Conservation (phyloP, 106 monocot genomes). For the Phalaenopsis aphrodite region DNA sequence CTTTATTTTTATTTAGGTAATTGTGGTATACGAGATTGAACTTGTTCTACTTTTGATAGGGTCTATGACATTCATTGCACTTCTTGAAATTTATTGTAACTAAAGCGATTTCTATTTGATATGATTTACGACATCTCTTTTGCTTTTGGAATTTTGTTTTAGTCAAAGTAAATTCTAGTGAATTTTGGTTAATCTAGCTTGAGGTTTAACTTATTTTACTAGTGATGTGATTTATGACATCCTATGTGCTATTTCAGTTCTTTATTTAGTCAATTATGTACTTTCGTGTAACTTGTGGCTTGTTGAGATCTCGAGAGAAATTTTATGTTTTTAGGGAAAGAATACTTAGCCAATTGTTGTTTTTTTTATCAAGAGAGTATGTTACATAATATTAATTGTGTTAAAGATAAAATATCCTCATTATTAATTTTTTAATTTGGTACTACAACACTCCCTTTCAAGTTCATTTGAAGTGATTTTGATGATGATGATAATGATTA, state of each 20-base stretch:
- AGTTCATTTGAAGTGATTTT: no score
- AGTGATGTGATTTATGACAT: no score
- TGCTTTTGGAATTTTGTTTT: not conserved
- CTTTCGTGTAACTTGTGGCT: not conserved
- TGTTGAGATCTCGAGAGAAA: not conserved
- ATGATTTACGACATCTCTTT: not conserved
- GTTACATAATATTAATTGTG: no score
- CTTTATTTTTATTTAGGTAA: not conserved
- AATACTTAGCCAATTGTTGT: no score
- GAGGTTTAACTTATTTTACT: not conserved
- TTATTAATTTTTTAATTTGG: no score
- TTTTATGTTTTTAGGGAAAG: not conserved
- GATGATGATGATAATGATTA: no score
- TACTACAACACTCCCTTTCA: no score
- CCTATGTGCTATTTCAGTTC: not conserved
- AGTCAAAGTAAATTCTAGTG: not conserved
- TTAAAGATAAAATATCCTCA: no score
- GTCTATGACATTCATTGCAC: not conserved
- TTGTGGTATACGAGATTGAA: not conserved
- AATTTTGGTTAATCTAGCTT: not conserved
- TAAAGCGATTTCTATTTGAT: not conserved
- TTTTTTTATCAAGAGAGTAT: no score
- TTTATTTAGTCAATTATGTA: not conserved
- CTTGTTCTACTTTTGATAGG: not conserved
- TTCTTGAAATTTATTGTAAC: not conserved